Base-by-base conservation (phyloP, 2,329 filamentous ascomycete genomes). In the Sclerotinia trifoliorum region DNA sequence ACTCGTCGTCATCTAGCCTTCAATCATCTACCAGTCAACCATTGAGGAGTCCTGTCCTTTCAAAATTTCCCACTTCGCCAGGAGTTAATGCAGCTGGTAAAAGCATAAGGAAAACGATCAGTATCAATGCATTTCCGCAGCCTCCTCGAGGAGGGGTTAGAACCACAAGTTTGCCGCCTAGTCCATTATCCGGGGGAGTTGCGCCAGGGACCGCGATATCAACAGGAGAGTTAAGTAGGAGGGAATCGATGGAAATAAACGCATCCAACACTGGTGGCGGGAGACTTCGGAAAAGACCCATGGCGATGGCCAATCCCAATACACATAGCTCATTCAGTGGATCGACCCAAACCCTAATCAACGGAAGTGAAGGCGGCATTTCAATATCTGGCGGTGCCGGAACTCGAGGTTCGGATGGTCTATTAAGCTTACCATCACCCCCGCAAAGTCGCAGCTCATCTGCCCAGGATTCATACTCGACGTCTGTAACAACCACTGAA, bases 71-170 rank as follows among this genome's bases (percentile, higher is more conserved):
- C 69, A 82, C 85, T 2, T 79, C 83, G 7, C 83, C 87, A 11
- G 82, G 81, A 48, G 80, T 87, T 19, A 88, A 86, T 70, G 81
- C 82, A 44, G 82, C 86, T 6, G 87, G 88, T 35, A 94, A 89
- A 78, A 87, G 89, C 1, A 80, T 97, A 67, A 88, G 93, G 71
- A 96, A 96, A 80, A 91, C 91, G 0, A 90, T 96, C 75, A 97
- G 94, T 83, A 96, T 97, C 76, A 94, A 94, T 77, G 90, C 93
- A 0, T 97, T 98, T 76, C 94, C 94, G 42, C 91, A 96, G 72
- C 94, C 94, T 19, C 94, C 94, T 19, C 89, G 89, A 73, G 86
- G 88, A 60, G 84, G 85, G 66, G 83, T 80, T 66, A 84, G 85
- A 72, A 80, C 83, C 60, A 81, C 81, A 74, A 93, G 84, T 80